Conservation (phyloP, 179 eudicot genomes). For the Silene vulgaris region DNA sequence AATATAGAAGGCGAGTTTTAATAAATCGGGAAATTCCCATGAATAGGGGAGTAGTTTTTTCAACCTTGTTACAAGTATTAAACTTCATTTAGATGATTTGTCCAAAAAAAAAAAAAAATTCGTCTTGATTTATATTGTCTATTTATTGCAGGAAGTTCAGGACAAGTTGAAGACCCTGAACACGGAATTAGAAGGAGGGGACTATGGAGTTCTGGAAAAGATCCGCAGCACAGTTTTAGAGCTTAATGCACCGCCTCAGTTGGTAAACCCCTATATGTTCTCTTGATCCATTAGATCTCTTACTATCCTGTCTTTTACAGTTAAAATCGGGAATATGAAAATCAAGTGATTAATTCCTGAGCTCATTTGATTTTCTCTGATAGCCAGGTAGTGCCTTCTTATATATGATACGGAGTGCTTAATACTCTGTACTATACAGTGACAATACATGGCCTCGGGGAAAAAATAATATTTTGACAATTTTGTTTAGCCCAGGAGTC, state of each 20-base stretch:
- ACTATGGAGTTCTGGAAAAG: constrained; percentile 52
- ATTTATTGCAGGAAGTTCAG: constrained; percentile 52
- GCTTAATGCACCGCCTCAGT: constrained; percentile 71
- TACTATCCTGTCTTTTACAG: background rate
- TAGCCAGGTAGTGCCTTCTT: no score
- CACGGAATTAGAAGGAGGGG: constrained; percentile 52
- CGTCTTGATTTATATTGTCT: background rate
- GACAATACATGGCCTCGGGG: background rate
- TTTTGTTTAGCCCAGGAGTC: no score
- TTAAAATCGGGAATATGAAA: background rate
- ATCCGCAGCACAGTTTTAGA: constrained; percentile 74
- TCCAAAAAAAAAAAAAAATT: background rate
- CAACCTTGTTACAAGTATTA: background rate
- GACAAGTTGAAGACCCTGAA: constrained; percentile 51
- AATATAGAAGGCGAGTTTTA: background rate
- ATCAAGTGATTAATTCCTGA: no score
- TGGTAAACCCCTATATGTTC: constrained; percentile 45
- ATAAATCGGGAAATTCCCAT: background rate
- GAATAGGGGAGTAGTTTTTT: background rate
- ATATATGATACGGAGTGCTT: no score
- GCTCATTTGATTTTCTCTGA: no score
- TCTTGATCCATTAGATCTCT: background rate
- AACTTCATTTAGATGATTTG: background rate
- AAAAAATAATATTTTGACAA: background rate
- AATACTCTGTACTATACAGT: background rate